A percentile compares a stretch with the other conserved stretches of the same genome.
phyloP scores from a whole-genome alignment of 139 green algal species.

The Coccomyxa sp. region DNA sequence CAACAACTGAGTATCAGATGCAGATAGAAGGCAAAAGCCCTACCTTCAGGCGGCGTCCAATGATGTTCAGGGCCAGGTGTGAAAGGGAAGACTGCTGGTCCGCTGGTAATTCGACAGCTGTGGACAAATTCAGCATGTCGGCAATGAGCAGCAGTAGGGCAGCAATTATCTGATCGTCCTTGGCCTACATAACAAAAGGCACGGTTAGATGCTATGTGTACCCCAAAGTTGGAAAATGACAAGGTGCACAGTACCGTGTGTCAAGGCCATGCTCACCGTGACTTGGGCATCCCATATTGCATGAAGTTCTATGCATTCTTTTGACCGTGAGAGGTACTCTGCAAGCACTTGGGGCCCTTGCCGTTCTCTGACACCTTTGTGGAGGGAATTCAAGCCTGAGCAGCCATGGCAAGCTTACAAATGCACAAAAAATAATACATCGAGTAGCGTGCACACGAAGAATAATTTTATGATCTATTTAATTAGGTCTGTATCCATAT shows the following conservation, averaged over 20 bases:
- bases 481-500: not conserved
- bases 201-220: not conserved
- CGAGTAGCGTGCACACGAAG: not conserved
- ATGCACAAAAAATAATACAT: not conserved
- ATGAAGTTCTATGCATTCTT: not conserved
- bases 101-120: not conserved
- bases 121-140: not conserved
- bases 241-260: no score
- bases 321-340: not conserved
- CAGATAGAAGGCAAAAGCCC: not conserved
- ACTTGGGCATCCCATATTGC: not conserved
- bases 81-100: not conserved
- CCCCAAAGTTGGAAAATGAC: not conserved
- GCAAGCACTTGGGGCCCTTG: not conserved
- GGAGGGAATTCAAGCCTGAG: not conserved
- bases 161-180: not conserved
- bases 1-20: no score
- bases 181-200: not conserved
- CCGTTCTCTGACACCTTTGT: not conserved
- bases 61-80: not conserved
- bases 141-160: not conserved
- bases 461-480: not conserved
- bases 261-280: not conserved
- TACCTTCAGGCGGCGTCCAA: not conserved
- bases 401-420: not conserved